A percentile compares a stretch with the other conserved stretches of the same genome.
Evolutionary conservation across 305 asterid species (phyloP).

Genomic region (Solanum hybrid): DNA sequence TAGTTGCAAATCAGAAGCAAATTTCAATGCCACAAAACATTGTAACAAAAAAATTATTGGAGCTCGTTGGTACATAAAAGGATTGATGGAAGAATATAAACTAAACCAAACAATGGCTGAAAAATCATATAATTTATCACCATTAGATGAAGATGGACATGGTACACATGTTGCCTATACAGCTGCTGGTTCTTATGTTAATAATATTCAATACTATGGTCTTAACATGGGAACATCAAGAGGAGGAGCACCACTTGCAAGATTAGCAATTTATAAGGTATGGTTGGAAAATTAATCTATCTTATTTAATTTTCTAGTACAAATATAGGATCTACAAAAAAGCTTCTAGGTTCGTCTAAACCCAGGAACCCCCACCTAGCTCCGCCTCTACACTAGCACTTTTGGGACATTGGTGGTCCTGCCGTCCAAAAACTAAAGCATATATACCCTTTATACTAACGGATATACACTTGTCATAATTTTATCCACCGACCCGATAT

Average conservation of each 20-base stretch:
- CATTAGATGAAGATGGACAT: background rate
- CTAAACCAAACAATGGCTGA: constrained; percentile 3
- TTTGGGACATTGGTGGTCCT: too few relatives aligned
- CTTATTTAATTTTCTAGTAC: background rate
- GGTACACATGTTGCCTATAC: background rate
- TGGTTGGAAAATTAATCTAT: background rate
- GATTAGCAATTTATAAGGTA: constrained; percentile 13
- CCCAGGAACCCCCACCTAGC: too few relatives aligned
- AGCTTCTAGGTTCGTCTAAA: too few relatives aligned
- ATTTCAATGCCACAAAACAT: background rate
- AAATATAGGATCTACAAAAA: too few relatives aligned
- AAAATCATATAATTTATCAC: background rate
- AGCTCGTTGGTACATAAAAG: constrained; percentile 5
- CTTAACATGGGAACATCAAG: background rate
- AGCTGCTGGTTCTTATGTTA: background rate
- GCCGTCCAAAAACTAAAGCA: too few relatives aligned
- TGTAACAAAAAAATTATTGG: constrained; percentile 11
- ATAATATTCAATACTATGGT: background rate
- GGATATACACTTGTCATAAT: too few relatives aligned
- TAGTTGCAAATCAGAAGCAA: background rate
- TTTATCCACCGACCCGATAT: too few relatives aligned
- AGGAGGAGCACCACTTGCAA: constrained; percentile 19
- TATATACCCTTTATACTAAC: too few relatives aligned
- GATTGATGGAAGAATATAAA: background rate
- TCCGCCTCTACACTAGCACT: too few relatives aligned